Percentiles rank a stretch among this genome's conserved stretches.
Evolutionary conservation across 2,329 filamentous ascomycete genomes (phyloP).

Genomic region (Escovopsis sp.): DNA sequence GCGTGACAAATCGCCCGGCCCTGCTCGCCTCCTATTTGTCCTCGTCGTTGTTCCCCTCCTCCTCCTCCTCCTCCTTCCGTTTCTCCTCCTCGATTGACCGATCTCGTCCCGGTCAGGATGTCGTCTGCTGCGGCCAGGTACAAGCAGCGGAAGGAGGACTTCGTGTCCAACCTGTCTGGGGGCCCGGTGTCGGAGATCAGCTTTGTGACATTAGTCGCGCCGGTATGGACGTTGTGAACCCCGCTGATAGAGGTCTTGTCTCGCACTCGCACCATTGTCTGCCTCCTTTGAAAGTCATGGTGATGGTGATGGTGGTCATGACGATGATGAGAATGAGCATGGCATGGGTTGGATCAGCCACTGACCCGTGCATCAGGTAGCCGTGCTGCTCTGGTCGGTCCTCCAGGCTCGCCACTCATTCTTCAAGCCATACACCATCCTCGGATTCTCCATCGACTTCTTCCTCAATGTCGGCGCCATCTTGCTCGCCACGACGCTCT

Average conservation of each 20-base stretch:
- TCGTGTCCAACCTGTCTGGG: slow-evolving; percentile 81
- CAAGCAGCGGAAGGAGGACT: slow-evolving; percentile 87
- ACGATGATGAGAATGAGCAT: too few relatives aligned
- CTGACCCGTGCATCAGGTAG: slow-evolving; percentile 38
- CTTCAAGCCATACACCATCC: slow-evolving; percentile 58
- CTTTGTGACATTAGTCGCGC: slow-evolving; percentile 66
- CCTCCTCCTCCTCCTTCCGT: too few relatives aligned
- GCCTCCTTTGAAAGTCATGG: too few relatives aligned
- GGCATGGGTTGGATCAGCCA: too few relatives aligned
- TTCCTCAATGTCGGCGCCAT: slow-evolving; percentile 72
- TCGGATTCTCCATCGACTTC: slow-evolving; percentile 65
- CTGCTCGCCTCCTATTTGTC: too few relatives aligned
- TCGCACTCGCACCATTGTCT: too few relatives aligned
- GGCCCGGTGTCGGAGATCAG: slow-evolving; percentile 77
- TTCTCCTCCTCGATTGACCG: too few relatives aligned
- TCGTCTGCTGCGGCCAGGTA: slow-evolving; percentile 43
- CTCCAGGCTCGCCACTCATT: slow-evolving; percentile 72
- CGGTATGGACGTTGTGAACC: slow-evolving; percentile 39
- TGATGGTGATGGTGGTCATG: too few relatives aligned
- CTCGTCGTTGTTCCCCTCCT: too few relatives aligned
- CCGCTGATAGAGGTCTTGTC: too few relatives aligned
- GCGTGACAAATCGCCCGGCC: too few relatives aligned
- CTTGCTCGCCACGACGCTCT: slow-evolving; percentile 74
- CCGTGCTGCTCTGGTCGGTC: slow-evolving; percentile 74
- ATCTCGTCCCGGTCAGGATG: slow-evolving; percentile 13